Conservation (phyloP, 441 rosid genomes). For the Theobroma grandiflorum region DNA sequence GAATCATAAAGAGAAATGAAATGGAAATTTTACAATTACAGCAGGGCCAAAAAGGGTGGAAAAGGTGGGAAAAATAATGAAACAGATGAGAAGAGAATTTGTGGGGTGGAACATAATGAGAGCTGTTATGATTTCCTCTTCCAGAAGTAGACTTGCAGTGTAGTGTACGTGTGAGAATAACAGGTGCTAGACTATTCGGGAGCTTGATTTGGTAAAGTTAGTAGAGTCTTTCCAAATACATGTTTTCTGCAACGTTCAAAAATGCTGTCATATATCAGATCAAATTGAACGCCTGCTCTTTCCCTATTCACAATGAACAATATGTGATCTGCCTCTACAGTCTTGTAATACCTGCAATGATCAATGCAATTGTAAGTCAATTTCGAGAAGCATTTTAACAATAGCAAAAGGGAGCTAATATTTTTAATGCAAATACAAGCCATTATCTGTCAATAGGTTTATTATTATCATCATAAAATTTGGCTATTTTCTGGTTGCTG, state of each 20-base stretch:
- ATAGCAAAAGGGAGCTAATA: not conserved
- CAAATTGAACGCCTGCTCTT: constrained; percentile 93
- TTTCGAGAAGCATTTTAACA: not conserved
- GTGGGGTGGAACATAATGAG: not conserved
- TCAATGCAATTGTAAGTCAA: constrained; percentile 10
- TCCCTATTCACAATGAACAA: constrained; percentile 84
- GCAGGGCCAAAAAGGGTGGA: not conserved
- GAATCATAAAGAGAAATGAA: not conserved
- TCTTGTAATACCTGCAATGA: constrained; percentile 88
- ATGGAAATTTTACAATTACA: constrained; percentile 28
- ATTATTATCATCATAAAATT: not conserved
- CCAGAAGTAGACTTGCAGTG: not conserved
- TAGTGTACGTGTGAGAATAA: not conserved
- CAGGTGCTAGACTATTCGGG: constrained; percentile 39
- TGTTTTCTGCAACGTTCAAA: constrained; percentile 93
- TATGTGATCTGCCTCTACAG: constrained; percentile 92
- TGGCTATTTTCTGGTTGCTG: not conserved
- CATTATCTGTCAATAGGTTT: not conserved
- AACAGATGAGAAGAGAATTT: not conserved
- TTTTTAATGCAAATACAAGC: not conserved
- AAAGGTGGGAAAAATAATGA: not conserved
- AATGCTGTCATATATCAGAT: constrained; percentile 83
- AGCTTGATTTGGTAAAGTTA: constrained; percentile 61
- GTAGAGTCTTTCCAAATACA: constrained; percentile 66
- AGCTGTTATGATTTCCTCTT: not conserved